These are phyloP conservation scores for Scopulariopsis brevicaulis DNA, from an alignment of 2,329 filamentous ascomycete species.

Conservation along the genomic window DNA sequence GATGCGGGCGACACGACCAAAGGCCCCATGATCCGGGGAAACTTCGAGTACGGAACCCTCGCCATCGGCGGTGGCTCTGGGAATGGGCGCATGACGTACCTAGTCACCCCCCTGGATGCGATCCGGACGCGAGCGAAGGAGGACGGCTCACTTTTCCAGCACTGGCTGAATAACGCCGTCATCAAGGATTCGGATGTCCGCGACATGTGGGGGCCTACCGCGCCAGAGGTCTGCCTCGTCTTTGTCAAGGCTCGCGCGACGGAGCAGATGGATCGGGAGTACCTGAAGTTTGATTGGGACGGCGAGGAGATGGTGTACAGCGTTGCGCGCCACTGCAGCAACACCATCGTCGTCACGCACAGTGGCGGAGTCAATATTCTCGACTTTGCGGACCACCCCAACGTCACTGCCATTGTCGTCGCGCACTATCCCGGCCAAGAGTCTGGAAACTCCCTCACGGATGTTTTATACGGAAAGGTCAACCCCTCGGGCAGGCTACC, in stretches of 20 bases:
- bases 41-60: slow-evolving; percentile 56
- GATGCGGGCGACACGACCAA: slow-evolving; percentile 32
- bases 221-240: slow-evolving; percentile 39
- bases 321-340: slow-evolving; percentile 47
- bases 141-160: slow-evolving; percentile 22
- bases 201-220: slow-evolving; percentile 8
- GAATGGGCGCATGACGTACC: slow-evolving; percentile 54
- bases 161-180: slow-evolving; percentile 42
- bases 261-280: slow-evolving; percentile 57
- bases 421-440: slow-evolving; percentile 56
- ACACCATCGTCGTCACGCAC: slow-evolving; percentile 54
- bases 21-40: not conserved
- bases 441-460: slow-evolving; percentile 41
- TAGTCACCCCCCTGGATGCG: slow-evolving; percentile 54
- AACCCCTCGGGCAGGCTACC: slow-evolving; percentile 48
- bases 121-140: slow-evolving; percentile 59
- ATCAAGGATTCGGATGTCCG: slow-evolving; percentile 39
- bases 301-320: slow-evolving; percentile 29
- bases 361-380: slow-evolving; percentile 53
- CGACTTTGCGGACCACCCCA: slow-evolving; percentile 48
- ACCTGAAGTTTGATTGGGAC: slow-evolving; percentile 26
- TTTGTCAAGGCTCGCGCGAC: slow-evolving; percentile 65
- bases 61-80: slow-evolving; percentile 68
- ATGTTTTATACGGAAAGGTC: slow-evolving; percentile 44
- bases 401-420: slow-evolving; percentile 52